Conservation (phyloP, 805 yeast species). For the Suhomyces pyralidae region DNA sequence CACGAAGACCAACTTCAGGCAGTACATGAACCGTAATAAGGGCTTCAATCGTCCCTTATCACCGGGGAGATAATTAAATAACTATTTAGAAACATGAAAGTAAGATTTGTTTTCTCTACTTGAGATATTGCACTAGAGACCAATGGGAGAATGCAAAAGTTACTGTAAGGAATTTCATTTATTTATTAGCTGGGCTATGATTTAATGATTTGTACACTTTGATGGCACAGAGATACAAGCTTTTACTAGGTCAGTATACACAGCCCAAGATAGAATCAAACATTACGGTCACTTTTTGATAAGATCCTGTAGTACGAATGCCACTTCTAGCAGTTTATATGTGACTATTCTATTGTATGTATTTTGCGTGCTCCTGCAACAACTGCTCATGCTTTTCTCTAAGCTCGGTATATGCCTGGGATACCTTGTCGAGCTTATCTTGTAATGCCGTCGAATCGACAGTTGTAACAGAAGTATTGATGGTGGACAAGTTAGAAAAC, state of each 20-base stretch:
- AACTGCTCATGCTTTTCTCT: constrained; percentile 59
- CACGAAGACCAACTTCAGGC: constrained; percentile 48
- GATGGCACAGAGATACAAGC: too few relatives aligned
- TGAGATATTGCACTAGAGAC: too few relatives aligned
- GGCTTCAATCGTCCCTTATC: constrained; percentile 57
- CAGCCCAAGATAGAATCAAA: too few relatives aligned
- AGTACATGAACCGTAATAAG: constrained; percentile 56
- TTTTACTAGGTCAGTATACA: too few relatives aligned
- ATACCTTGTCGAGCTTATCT: constrained; percentile 47
- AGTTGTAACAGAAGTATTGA: constrained; percentile 37
- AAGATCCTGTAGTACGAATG: too few relatives aligned
- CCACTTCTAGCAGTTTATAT: too few relatives aligned
- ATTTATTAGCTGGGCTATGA: too few relatives aligned
- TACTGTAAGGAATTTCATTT: too few relatives aligned
- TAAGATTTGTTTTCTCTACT: not conserved
- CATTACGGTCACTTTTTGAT: too few relatives aligned
- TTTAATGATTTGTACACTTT: too few relatives aligned
- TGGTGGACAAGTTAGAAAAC: constrained; percentile 43
- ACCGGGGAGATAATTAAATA: constrained; percentile 27
- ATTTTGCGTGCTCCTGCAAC: constrained; percentile 46
- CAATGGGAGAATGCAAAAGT: too few relatives aligned
- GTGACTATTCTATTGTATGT: not conserved
- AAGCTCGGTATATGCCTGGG: constrained; percentile 57
- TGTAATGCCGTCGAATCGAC: constrained; percentile 37
- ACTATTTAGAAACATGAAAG: not conserved